Base-by-base conservation (phyloP, 2,329 filamentous ascomycete genomes). In the Lachnellula arida region DNA sequence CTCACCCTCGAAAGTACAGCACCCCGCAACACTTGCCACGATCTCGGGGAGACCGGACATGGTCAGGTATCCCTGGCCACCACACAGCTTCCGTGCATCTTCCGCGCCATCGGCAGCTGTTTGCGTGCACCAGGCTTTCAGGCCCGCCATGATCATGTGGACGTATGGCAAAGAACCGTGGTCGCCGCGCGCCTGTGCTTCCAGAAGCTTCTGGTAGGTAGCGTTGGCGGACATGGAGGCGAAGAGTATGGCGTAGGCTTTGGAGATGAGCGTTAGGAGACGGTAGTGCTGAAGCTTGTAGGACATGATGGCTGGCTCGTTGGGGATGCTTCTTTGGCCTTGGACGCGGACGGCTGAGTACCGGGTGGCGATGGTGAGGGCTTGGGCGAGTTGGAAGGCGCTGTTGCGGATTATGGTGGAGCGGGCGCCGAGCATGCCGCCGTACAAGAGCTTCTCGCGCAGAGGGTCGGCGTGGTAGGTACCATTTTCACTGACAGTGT, bases 1-100 rank as follows among this genome's bases (percentile, higher is more conserved):
- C 54, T 76, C 74, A 4, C 74, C 74, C 48, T 73, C 71, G 44
- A 71, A 70, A 0, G 71, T 73, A 4, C 63, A 60, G 1, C 61
- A 60, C 8, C 64, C 68, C 3, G 65, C 66, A 1, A 65, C 54
- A 19, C 63, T 58, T 25, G 64, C 61, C 17, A 70, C 64, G 17
- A 72, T 71, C 7, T 67, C 64, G 11, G 63, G 65, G 9, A 73
- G 58, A 3, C 70, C 70, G 15, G 67, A 68, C 15, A 68, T 66
- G n/a, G 60, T 63, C 42, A 71, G 62, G 44, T 71, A 74, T 1
- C 73, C 73, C 51, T 74, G 71, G 2, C 72, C 72, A 39, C 73
- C 73, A 51, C 72, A 72, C 37, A 66, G 60, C 61, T 69, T 73
- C 15, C 71, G 62, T 9, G 67, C 66, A 28, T 72, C 70, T 54